Evolutionary conservation across 2,329 filamentous ascomycete species (phyloP).

Genomic region (Ceratocystis colombiana): DNA sequence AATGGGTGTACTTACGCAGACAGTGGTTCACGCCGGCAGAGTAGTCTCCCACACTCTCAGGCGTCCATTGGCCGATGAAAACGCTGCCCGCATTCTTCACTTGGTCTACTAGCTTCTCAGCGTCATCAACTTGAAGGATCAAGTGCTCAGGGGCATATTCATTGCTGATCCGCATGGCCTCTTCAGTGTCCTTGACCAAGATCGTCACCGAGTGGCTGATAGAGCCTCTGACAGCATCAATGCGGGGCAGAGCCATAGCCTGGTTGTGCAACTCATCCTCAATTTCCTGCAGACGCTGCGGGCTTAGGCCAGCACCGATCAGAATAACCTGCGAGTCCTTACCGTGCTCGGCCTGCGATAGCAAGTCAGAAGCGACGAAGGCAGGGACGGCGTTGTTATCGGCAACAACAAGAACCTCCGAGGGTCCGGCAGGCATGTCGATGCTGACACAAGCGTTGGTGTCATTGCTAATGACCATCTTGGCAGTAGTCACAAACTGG

Average conservation of each 20-base stretch:
- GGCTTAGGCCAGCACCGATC: constrained; percentile 69
- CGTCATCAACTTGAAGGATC: constrained; percentile 77
- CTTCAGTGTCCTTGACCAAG: constrained; percentile 56
- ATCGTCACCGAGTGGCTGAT: constrained; percentile 90
- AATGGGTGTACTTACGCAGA: constrained; percentile 58
- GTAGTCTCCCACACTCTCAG: constrained; percentile 95
- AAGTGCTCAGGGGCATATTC: constrained; percentile 92
- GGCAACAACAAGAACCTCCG: constrained; percentile 91
- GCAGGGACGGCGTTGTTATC: constrained; percentile 80
- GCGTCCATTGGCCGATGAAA: constrained; percentile 92
- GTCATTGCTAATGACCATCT: constrained; percentile 97
- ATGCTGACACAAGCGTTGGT: constrained; percentile 92
- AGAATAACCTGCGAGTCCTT: constrained; percentile 91
- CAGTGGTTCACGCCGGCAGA: constrained; percentile 97
- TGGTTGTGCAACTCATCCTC: constrained; percentile 86
- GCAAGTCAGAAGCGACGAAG: constrained; percentile 87
- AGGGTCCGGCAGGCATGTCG: constrained; percentile 96
- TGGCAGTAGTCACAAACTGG: constrained; percentile 95
- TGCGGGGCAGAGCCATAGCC: constrained; percentile 74
- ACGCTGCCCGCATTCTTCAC: constrained; percentile 94
- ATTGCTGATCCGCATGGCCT: constrained; percentile 77
- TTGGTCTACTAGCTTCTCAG: constrained; percentile 60
- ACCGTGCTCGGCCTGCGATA: constrained; percentile 94
- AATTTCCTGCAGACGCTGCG: constrained; percentile 65
- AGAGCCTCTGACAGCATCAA: constrained; percentile 83